Evolutionary conservation across 345 rosid species (phyloP), one percentile per base, ranked within the genome.

Genomic region (Kernera saxatilis): DNA sequence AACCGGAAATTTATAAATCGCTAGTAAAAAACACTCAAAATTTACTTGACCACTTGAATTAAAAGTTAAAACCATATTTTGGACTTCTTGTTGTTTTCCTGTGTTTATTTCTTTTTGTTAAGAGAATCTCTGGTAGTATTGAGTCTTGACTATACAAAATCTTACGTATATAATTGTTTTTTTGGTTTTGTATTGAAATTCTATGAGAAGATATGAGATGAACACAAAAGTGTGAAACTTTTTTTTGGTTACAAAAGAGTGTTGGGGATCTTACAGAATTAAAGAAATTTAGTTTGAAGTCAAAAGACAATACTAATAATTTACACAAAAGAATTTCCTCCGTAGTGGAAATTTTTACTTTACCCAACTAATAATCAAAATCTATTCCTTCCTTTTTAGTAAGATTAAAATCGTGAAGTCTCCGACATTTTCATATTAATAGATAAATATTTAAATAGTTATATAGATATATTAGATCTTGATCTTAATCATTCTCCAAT

Each of bases 401-500:
- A 75, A 69, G 74, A 62, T 75, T 69, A 39, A 70, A 59, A 61
- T 70, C 67, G 10, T 66, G 61, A 73, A 48, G 1, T 56, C 27
- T 50, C 53, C 70, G n/a, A 55, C 53, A 70, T 37, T 46, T 68
- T 45, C 37, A 55, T 54, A 63, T 44, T 13, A 46, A 69, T 59
- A 68, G 13, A 75, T 61, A 29, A 12, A 68, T 68, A 67, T 12
- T 59, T 18, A 40, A 6, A 43, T 49, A 69, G 50, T 41, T 51
- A 68, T 61, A 60, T 30, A 61, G 49, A 50, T 51, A 52, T 40
- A 36, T 22, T 33, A 15, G 50, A 60, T 54, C 50, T 53, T 69
- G 30, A 54, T 69, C 59, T 62, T 63, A 18, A 56, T 76, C 71
- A 55, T 56, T 63, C 67, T 46, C 82, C 86, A 64, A 83, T 84